Base-by-base conservation (phyloP, 2,329 filamentous ascomycete genomes). In the Cercospora beticola region DNA sequence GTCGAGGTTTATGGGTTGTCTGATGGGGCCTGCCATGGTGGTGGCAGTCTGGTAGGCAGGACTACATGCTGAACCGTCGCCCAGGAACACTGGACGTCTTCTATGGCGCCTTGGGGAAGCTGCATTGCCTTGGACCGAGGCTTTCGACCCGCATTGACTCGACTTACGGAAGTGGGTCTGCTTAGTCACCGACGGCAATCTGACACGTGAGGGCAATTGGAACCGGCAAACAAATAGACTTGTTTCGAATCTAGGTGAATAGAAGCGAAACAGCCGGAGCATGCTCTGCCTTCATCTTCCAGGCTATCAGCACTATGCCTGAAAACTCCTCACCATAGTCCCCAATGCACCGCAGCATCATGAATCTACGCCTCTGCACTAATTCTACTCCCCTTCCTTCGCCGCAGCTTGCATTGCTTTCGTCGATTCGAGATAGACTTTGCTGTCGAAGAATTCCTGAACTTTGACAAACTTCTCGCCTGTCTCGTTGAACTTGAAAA, bases 1-100 rank as follows among this genome's bases (percentile, higher is more conserved):
- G 76, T 86, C 82, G 75, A 94, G 82, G 78, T 98, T 92, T 78
- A 99, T 96, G 54, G 92, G 92, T 79, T 99, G 95, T 79, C 95
- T 89, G 68, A 99, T 89, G 71, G 86, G 86, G 75, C 94, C 94
- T 64, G 95, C 94, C 94, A 97, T 90, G 21, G 36, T 62, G 54
- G 31, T 65, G 52, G 62, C 62, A 46, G 52, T 58, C 14, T 30
- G 23, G 62, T 46, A 14, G 12, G 23, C 31, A 36, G 40, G 16
- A 65, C 62, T 65, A 65, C 62, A 65, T 65, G 10, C 33, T 26
- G 31, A 9, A 49, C 1, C 28, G 28, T 18, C 28, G 52, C 31
- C 30, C 33, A 21, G 31, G 62, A 31, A 23, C 12, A 36, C 10
- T 59, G 18, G 52, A 21, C 18, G 33, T 49, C 49, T 40, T 65